Evolutionary conservation across 78 protist genomes (phyloP).

Genomic region (Anaeramoeba flamelloides): DNA sequence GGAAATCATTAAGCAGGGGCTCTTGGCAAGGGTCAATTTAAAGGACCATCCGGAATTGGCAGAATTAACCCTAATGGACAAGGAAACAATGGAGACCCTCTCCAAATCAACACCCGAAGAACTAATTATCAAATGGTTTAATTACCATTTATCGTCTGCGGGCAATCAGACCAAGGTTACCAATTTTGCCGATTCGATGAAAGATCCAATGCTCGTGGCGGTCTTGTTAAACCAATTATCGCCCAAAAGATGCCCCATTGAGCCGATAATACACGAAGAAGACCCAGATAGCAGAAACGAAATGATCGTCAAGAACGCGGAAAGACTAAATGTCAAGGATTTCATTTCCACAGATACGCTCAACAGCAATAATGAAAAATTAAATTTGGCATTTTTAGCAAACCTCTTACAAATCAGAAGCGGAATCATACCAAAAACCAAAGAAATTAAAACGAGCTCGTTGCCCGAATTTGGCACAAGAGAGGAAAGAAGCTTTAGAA

Average conservation of each 20-base stretch:
- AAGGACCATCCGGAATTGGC: constrained; percentile 62
- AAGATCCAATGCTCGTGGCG: too few species aligned
- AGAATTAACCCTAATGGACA: constrained; percentile 64
- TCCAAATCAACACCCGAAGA: constrained; percentile 57
- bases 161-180: too few species aligned
- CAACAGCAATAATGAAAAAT: constrained; percentile 50
- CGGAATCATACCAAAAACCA: too few species aligned
- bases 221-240: too few species aligned
- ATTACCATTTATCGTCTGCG: constrained; percentile 70
- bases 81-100: constrained; percentile 65
- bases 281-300: constrained; percentile 52
- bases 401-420: constrained; percentile 72
- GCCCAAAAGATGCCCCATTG: too few species aligned
- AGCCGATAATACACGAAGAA: too few species aligned
- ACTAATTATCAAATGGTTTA: constrained; percentile 77
- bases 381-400: constrained; percentile 84
- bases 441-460: too few species aligned
- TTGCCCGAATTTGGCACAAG: too few species aligned
- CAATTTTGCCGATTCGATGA: too few species aligned
- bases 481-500: constrained; percentile 69
- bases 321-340: constrained; percentile 52
- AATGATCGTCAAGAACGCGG: constrained; percentile 52
- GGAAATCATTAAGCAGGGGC: too few species aligned
- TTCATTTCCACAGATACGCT: constrained; percentile 55
- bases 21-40: constrained; percentile 56